phyloP scores from a whole-genome alignment of 2,329 filamentous ascomycete genomes.

The Nothopassalora personata region DNA sequence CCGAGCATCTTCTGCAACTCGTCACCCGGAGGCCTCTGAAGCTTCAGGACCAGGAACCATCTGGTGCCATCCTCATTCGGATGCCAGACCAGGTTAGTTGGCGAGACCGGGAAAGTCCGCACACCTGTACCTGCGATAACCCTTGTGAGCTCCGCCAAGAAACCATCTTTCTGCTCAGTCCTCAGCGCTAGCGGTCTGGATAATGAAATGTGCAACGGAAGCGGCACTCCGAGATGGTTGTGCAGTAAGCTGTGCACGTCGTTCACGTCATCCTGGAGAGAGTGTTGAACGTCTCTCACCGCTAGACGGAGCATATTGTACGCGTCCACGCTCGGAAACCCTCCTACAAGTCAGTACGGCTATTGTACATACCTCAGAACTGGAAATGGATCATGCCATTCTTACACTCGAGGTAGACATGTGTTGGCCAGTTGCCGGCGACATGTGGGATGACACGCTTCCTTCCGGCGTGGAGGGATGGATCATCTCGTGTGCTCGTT shows the following conservation, averaged over 20 bases:
- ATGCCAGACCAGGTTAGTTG: slow-evolving; percentile 57
- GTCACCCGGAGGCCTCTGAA: slow-evolving; percentile 38
- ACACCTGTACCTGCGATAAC: slow-evolving; percentile 41
- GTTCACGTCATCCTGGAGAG: neutral
- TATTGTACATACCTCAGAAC: neutral
- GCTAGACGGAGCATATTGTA: slow-evolving; percentile 34
- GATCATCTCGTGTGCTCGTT: slow-evolving; percentile 73
- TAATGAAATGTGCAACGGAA: slow-evolving; percentile 85
- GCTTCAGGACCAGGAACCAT: slow-evolving; percentile 76
- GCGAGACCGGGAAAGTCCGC: slow-evolving; percentile 40
- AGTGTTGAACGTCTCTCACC: slow-evolving; percentile 35
- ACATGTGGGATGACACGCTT: slow-evolving; percentile 78
- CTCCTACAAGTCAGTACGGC: slow-evolving; percentile 34
- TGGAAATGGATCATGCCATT: slow-evolving; percentile 16
- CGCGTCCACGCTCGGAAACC: slow-evolving; percentile 51
- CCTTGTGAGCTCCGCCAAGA: slow-evolving; percentile 53
- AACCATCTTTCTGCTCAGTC: slow-evolving; percentile 65
- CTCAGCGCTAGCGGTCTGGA: slow-evolving; percentile 73
- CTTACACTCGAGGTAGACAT: slow-evolving; percentile 90
- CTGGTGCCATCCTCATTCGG: slow-evolving; percentile 62
- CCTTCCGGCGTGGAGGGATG: slow-evolving; percentile 76
- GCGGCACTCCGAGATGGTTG: slow-evolving; percentile 69
- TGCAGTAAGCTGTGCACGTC: slow-evolving; percentile 62
- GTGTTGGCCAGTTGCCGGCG: slow-evolving; percentile 85
- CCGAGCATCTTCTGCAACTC: slow-evolving; percentile 52